phyloP scores from a whole-genome alignment of 2,329 filamentous ascomycete species.

The Colletotrichum gigasporum region DNA sequence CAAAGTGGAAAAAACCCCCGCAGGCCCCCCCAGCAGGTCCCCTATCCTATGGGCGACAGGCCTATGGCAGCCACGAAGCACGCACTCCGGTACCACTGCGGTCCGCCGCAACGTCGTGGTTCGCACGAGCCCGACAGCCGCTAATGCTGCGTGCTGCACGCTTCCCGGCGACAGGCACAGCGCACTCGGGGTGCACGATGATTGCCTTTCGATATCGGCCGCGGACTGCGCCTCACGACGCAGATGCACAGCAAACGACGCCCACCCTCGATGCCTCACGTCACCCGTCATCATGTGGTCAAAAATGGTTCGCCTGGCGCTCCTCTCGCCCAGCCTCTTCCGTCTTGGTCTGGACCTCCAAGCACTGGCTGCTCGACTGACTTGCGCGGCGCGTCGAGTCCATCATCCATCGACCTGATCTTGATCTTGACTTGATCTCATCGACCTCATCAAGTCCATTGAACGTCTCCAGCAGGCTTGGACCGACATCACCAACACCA shows the following conservation, averaged over 20 bases:
- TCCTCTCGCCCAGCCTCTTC: constrained; percentile 4
- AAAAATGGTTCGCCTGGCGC: constrained; percentile 24
- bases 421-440: too few relatives aligned
- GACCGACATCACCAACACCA: neutral
- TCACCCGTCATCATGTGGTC: constrained; percentile 13
- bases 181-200: constrained; percentile 16
- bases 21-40: neutral
- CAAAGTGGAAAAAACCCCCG: constrained; percentile 22
- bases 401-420: too few relatives aligned
- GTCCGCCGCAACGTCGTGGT: constrained; percentile 2
- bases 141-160: neutral
- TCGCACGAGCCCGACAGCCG: constrained; percentile 11
- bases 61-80: too few relatives aligned
- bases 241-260: constrained; percentile 6
- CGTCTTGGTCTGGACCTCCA: neutral
- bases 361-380: constrained; percentile 6
- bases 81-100: neutral
- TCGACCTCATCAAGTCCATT: too few relatives aligned
- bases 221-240: constrained; percentile 26
- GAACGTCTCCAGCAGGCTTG: too few relatives aligned
- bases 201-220: constrained; percentile 8
- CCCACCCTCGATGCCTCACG: constrained; percentile 20
- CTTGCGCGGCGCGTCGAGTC: too few relatives aligned
- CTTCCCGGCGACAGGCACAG: constrained; percentile 7
- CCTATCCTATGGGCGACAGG: too few relatives aligned